Base-by-base conservation (phyloP, 2,329 filamentous ascomycete species). In the Lasiodiplodia gonubiensis region DNA sequence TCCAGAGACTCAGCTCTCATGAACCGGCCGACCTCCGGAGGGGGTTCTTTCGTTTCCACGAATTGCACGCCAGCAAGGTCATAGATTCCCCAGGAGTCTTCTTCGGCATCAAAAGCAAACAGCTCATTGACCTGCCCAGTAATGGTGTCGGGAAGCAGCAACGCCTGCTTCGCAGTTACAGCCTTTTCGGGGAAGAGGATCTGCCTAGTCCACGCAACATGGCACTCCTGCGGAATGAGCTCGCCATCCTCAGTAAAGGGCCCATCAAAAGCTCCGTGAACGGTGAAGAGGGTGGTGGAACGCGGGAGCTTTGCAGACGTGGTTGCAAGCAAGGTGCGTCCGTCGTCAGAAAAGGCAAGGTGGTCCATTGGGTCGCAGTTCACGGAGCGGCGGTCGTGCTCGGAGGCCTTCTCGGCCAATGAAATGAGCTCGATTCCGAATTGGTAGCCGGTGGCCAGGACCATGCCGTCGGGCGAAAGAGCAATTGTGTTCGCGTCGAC, bases 401-500 rank as follows among this genome's bases (percentile, higher is more conserved):
- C 78, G 6, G 75, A 74, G 1, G 87, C 88, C 64, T 84, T 86
- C 2, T 89, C 83, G 57, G 87, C 87, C 48, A 97, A 81, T 5
- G 92, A 91, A 33, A 92, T 89, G 0, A 97, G 91, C 77, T 97
- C 93, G 70, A 97, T 94, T n/a, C 92, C 92, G 66, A 92, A 91
- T 74, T 93, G 89, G 77, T 94, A 96, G 8, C 93, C 93, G 18
- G 92, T 90, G 27, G 93, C 93, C 54, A 97, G 80, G 16, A 97
- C 91, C 52, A 90, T 89, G 27, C 92, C 92, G 70, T 90, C 92
- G 1, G 93, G 92, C 0, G 93, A 94, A 35, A 97, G 81, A 18
- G 91, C 89, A 70, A 97, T 90, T 16, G 92, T 89, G 66, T 89
- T 88, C 10, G 93, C 92, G 66, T 88, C 87, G 76, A 95, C 90